Evolutionary conservation across 2,329 filamentous ascomycete species (phyloP), one percentile per base, ranked within the genome.

Genomic region (Neofusicoccum laricinum): DNA sequence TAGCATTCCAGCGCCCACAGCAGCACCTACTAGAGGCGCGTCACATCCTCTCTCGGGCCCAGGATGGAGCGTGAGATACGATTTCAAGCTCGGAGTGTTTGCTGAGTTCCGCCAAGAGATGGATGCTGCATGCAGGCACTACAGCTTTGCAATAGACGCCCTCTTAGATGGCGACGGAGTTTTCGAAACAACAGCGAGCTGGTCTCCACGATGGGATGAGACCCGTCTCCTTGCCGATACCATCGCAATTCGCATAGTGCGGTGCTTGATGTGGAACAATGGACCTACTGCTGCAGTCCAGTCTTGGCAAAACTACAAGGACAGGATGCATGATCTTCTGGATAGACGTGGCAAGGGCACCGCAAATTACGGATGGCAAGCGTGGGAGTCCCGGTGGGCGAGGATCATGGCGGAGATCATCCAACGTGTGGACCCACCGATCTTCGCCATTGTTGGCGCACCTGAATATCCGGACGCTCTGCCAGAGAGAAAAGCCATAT

Each of bases 41-140:
- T 96, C 93, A 1, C 91, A 95, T 71, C 92, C 90, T 0, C 78
- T 97, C n/a, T 91, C 93, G 1, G 81, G 89, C 10, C 88, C 92
- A 46, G 93, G 92, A 3, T 99, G 94, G 95, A 93, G 92, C 71
- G 89, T 96, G 61, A 89, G 94, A 15, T 97, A 97, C 76, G 94
- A 99, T 72, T 93, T 96, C 80, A 99, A 99, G 75, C 84, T 93
- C 17, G 94, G 90, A 6, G 83, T 97, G 0, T 91, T 98, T 72
- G 92, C 93, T 32, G 94, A 98, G 73, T 97, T 96, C 69, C 87
- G 95, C 8, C 91, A 96, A 73, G 95, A 98, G 75, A 91, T 94
- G 84, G 94, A 97, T 72, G 88, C 87, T 21, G 93, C 95, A 0
- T 83, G 92, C 71, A 87, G 93, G 48, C 93, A 92, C 61, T 97